phyloP scores from a whole-genome alignment of 2,329 filamentous ascomycete species.

The Lecanoromycetidae sp. region DNA sequence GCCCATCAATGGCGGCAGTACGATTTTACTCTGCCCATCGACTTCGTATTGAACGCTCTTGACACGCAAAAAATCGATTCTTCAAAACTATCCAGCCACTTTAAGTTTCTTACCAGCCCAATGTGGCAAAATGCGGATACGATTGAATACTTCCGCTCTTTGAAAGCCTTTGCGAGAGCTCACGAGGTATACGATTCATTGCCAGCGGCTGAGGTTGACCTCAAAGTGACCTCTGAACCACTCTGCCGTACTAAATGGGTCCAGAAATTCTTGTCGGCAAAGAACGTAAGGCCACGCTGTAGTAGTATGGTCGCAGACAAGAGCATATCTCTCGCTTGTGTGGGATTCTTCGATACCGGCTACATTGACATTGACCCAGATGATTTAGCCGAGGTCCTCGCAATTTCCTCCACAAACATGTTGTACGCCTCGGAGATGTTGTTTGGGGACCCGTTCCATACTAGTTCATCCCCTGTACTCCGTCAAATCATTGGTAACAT shows the following conservation, averaged over 20 bases:
- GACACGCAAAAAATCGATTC: background rate
- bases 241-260: background rate
- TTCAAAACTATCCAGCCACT: background rate
- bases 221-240: background rate
- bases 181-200: background rate
- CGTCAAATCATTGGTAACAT: conserved; percentile 1
- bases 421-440: conserved; percentile 18
- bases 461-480: background rate
- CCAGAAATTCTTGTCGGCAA: background rate
- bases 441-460: conserved; percentile 18
- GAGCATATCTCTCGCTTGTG: conserved; percentile 17
- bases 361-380: conserved; percentile 13
- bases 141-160: background rate
- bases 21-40: background rate
- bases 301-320: too few species aligned
- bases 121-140: background rate
- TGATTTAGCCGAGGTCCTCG: conserved; percentile 16
- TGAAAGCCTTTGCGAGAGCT: background rate
- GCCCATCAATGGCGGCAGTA: background rate
- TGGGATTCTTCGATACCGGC: conserved; percentile 20
- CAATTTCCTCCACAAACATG: conserved; percentile 22
- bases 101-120: background rate
- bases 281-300: background rate
- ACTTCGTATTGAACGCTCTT: background rate
- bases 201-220: background rate